phyloP scores from a whole-genome alignment of 345 rosid species.

The Salix viminalis region DNA sequence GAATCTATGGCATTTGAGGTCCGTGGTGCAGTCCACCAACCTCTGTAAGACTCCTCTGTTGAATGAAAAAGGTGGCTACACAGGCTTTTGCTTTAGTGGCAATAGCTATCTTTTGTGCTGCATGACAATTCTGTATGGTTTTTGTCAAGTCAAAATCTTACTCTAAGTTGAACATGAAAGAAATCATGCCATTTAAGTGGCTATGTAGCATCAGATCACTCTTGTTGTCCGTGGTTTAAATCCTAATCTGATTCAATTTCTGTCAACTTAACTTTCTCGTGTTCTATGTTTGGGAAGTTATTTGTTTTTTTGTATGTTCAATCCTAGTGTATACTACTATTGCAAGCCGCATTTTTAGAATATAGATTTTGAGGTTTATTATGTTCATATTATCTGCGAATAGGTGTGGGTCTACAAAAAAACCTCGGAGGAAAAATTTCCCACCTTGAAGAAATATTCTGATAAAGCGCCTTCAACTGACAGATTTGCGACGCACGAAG shows the following conservation, averaged over 20 bases:
- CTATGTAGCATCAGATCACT: background rate
- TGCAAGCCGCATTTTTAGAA: background rate
- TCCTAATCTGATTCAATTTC: background rate
- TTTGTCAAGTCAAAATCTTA: background rate
- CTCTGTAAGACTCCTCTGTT: background rate
- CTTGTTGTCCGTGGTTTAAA: background rate
- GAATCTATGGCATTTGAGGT: background rate
- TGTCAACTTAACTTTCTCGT: background rate
- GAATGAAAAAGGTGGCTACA: background rate
- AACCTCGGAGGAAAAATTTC: conserved; percentile 86
- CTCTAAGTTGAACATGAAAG: background rate
- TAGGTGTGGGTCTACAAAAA: conserved; percentile 98
- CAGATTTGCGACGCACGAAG: conserved; percentile 79
- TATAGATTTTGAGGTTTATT: background rate
- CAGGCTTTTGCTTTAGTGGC: background rate
- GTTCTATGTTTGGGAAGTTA: background rate
- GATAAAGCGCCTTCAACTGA: conserved; percentile 84
- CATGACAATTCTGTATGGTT: background rate
- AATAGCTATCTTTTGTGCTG: no score
- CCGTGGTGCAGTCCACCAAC: background rate
- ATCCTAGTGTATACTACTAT: background rate
- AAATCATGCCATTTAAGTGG: background rate
- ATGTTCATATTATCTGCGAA: conserved; percentile 1
- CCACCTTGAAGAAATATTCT: conserved; percentile 74
- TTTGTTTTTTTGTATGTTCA: background rate